Conservation (phyloP, 2,329 filamentous ascomycete species). For the Drechslerella coelobrocha region DNA sequence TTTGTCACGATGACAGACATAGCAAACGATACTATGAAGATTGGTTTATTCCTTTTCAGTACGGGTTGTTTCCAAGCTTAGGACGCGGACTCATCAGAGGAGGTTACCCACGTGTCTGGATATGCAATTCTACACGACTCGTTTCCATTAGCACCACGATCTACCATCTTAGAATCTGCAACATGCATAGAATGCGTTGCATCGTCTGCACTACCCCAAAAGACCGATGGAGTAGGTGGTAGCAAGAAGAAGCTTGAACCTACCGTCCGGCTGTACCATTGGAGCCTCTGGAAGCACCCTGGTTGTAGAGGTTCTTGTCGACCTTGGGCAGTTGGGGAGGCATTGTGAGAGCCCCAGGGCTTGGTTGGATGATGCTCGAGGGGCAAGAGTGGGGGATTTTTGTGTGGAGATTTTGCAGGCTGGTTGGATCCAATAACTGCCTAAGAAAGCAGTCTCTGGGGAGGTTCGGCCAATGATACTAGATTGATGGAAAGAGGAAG, state of each 20-base stretch:
- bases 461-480: too few species aligned
- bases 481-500: too few species aligned
- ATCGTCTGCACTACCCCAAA: neutral
- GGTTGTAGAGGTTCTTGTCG: constrained; percentile 38
- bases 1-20: constrained; percentile 51
- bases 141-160: constrained; percentile 7
- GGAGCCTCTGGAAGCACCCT: constrained; percentile 30
- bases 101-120: constrained; percentile 19
- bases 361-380: neutral
- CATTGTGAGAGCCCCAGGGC: constrained; percentile 13
- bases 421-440: too few species aligned
- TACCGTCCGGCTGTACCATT: constrained; percentile 29
- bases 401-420: neutral
- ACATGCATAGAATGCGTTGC: constrained; percentile 17
- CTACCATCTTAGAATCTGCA: constrained; percentile 4
- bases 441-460: too few species aligned
- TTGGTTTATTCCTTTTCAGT: neutral
- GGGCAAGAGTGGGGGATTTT: neutral
- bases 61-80: neutral
- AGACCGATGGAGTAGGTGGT: neutral
- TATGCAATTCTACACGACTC: constrained; percentile 7
- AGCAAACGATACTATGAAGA: constrained; percentile 45
- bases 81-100: neutral
- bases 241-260: constrained; percentile 1
- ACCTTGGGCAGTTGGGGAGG: constrained; percentile 35